Conservation (phyloP, 83 land plant genomes). For the Picea engelmannii region DNA sequence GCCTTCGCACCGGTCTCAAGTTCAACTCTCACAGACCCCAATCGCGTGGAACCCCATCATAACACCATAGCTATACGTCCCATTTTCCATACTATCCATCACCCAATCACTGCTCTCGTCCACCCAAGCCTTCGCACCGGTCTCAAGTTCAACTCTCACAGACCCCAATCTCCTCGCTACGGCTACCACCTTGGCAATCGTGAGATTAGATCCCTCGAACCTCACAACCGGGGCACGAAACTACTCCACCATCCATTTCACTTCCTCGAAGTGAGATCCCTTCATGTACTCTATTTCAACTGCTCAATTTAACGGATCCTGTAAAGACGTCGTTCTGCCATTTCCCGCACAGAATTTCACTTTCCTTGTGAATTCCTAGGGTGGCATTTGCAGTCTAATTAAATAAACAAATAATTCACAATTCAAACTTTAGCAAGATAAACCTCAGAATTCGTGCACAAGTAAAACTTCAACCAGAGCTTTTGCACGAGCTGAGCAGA, state of each 20-base stretch:
- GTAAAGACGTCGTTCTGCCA: no score
- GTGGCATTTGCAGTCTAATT: no score
- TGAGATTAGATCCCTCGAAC: conserved; percentile 48
- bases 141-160: conserved; percentile 38
- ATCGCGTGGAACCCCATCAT: conserved; percentile 70
- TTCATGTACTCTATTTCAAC: conserved; percentile 43
- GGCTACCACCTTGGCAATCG: conserved; percentile 49
- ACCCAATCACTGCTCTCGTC: conserved; percentile 76
- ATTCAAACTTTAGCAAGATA: no score
- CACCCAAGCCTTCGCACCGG: conserved; percentile 52
- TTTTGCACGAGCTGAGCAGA: no score
- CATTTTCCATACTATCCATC: conserved; percentile 59
- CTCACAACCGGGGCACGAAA: conserved; percentile 32
- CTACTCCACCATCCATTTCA: conserved; percentile 57
- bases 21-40: conserved; percentile 28
- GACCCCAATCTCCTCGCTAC: conserved; percentile 26
- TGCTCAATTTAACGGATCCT: conserved; percentile 56
- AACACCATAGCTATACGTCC: conserved; percentile 64
- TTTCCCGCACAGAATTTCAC: no score
- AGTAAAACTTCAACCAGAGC: no score
- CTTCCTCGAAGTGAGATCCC: conserved; percentile 59
- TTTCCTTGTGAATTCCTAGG: no score
- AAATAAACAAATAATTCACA: no score
- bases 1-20: conserved; percentile 45
- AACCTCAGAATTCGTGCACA: no score